These are phyloP conservation scores for Lanmaoa rubissima DNA, from an alignment of 768 basidiomycete genomes.

Conservation along the genomic window DNA sequence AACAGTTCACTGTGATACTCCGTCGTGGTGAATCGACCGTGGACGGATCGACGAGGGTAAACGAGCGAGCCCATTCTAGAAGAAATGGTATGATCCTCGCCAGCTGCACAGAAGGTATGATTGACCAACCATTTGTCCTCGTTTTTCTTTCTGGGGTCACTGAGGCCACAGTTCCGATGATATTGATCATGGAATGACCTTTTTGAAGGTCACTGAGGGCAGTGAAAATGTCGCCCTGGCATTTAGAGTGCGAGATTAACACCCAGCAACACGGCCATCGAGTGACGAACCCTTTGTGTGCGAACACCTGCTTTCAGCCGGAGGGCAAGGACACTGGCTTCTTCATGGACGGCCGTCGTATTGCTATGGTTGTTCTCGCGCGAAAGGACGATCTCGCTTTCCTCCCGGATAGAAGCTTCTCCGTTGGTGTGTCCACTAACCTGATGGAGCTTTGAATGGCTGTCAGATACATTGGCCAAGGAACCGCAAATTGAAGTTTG, in stretches of 20 bases:
- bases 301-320: slow-evolving; percentile 22
- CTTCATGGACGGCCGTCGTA: neutral
- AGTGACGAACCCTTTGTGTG: slow-evolving; percentile 28
- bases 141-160: slow-evolving; percentile 16
- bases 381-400: neutral
- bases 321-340: neutral
- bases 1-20: slow-evolving; percentile 47
- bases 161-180: slow-evolving; percentile 33
- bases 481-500: neutral
- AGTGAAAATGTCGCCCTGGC: slow-evolving; percentile 29
- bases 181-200: slow-evolving; percentile 21
- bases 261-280: neutral
- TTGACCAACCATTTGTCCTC: slow-evolving; percentile 27
- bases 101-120: neutral
- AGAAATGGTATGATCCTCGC: neutral
- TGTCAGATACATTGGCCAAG: neutral
- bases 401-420: neutral
- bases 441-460: neutral
- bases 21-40: slow-evolving; percentile 22
- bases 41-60: slow-evolving; percentile 55
- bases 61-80: slow-evolving; percentile 45
- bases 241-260: slow-evolving; percentile 1
- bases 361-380: neutral
- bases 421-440: neutral
- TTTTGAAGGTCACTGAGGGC: slow-evolving; percentile 14